Evolutionary conservation across 225 moss, liverwort and hornwort species (phyloP).

Genomic region (Sphagnum tenellum): DNA sequence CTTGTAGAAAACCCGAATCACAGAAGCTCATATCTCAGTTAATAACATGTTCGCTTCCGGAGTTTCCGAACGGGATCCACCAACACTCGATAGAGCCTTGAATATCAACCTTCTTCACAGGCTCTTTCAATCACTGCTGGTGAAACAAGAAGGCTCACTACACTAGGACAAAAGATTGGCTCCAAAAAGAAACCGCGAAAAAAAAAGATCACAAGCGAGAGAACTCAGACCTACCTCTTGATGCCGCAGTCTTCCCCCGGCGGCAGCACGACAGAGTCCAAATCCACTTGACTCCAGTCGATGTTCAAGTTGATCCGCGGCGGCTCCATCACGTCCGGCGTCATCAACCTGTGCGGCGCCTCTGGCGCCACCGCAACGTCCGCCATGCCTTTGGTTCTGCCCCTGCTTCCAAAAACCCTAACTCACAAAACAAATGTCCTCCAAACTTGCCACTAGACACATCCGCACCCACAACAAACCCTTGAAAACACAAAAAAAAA

Average conservation of each 20-base stretch:
- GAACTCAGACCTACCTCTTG: conserved; percentile 42
- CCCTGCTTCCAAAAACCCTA: too few relatives aligned
- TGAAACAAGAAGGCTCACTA: not conserved
- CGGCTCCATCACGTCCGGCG: conserved; percentile 58
- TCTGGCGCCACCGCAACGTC: conserved; percentile 65
- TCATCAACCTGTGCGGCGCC: conserved; percentile 78
- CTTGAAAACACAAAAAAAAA: too few relatives aligned
- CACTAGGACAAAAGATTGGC: not conserved
- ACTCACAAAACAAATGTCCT: too few relatives aligned
- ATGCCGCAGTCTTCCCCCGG: conserved; percentile 82
- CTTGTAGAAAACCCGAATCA: too few relatives aligned
- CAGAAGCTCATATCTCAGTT: too few relatives aligned
- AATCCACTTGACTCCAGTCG: conserved; percentile 79
- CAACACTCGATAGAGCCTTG: too few relatives aligned
- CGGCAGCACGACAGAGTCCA: conserved; percentile 83
- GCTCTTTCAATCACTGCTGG: not conserved
- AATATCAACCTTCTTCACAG: not conserved
- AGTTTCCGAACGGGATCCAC: too few relatives aligned
- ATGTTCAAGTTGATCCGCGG: conserved; percentile 69
- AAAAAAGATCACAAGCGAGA: not conserved
- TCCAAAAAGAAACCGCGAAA: not conserved
- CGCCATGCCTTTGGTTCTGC: conserved; percentile 30
- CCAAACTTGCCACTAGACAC: too few relatives aligned
- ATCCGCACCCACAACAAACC: too few relatives aligned
- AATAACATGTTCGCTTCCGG: too few relatives aligned